phyloP scores from a whole-genome alignment of 2,329 filamentous ascomycete genomes.

The Pseudodiploospora longispora region DNA sequence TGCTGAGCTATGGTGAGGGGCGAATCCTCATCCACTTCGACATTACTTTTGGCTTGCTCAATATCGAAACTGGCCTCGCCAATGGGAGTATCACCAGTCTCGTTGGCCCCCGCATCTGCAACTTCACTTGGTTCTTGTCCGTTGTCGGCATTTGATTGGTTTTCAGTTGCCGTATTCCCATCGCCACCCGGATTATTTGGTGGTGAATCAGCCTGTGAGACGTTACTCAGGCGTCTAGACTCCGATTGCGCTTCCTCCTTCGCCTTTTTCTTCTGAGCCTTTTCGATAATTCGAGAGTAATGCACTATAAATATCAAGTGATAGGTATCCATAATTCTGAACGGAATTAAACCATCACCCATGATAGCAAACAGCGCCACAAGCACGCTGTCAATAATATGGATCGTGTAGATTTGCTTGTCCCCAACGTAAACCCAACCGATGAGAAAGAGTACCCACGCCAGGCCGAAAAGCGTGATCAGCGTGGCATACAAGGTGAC shows the following conservation, averaged over 20 bases:
- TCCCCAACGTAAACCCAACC: constrained; percentile 80
- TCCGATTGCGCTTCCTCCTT: constrained; percentile 22
- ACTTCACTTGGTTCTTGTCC: not conserved
- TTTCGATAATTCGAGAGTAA: constrained; percentile 39
- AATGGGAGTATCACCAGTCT: not conserved
- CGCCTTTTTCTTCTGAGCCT: constrained; percentile 31
- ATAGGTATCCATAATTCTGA: constrained; percentile 74
- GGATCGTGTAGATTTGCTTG: constrained; percentile 59
- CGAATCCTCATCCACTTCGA: constrained; percentile 41
- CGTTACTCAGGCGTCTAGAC: not conserved
- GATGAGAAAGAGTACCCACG: constrained; percentile 87
- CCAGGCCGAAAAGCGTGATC: constrained; percentile 76
- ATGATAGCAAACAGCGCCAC: constrained; percentile 65
- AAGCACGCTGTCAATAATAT: constrained; percentile 63
- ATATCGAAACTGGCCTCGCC: constrained; percentile 21
- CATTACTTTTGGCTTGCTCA: constrained; percentile 29
- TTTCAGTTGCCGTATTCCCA: not conserved
- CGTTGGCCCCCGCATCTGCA: constrained; percentile 2
- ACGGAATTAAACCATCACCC: constrained; percentile 64
- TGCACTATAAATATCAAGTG: constrained; percentile 78
- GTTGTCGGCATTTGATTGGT: not conserved
- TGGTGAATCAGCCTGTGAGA: constrained; percentile 9
- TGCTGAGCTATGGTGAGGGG: constrained; percentile 61
- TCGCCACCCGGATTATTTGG: not conserved
- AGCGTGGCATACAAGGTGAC: constrained; percentile 77